A percentile compares a stretch with the other conserved stretches of the same genome.
phyloP scores from a whole-genome alignment of 495 filamentous ascomycete species.

The Pyronema domesticum region DNA sequence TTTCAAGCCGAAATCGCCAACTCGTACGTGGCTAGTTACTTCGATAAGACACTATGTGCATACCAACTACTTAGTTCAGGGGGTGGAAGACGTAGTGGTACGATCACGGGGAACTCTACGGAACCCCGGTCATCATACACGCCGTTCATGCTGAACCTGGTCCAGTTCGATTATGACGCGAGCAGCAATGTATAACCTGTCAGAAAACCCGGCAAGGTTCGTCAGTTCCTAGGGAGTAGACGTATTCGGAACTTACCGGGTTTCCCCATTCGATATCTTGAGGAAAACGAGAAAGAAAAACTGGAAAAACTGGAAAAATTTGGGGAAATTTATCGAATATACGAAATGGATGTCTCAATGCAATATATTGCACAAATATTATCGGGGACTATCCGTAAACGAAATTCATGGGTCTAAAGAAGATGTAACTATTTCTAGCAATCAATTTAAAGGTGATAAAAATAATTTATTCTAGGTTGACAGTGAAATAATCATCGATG shows the following conservation, averaged over 20 bases:
- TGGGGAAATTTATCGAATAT: neutral
- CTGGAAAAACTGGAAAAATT: neutral
- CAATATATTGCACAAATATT: neutral
- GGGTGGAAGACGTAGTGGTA: too few species aligned
- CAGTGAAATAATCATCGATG: constrained; percentile 1
- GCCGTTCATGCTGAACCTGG: neutral
- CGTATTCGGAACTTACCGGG: neutral
- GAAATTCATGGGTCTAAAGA: neutral
- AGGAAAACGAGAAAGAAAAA: neutral
- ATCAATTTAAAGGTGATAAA: neutral
- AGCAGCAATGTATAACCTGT: too few species aligned
- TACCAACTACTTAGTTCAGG: neutral
- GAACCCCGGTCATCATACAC: neutral
- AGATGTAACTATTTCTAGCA: neutral
- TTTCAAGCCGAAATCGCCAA: neutral
- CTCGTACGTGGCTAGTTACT: neutral
- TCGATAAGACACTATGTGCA: neutral
- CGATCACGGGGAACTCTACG: neutral
- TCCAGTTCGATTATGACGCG: neutral
- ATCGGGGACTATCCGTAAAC: neutral
- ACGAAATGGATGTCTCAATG: neutral
- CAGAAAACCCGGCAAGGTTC: too few species aligned
- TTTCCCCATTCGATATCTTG: neutral
- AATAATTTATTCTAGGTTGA: neutral
- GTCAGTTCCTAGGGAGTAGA: too few species aligned